Evolutionary conservation across 768 basidiomycete species (phyloP).

Genomic region (Sporobolomyces roseus): DNA sequence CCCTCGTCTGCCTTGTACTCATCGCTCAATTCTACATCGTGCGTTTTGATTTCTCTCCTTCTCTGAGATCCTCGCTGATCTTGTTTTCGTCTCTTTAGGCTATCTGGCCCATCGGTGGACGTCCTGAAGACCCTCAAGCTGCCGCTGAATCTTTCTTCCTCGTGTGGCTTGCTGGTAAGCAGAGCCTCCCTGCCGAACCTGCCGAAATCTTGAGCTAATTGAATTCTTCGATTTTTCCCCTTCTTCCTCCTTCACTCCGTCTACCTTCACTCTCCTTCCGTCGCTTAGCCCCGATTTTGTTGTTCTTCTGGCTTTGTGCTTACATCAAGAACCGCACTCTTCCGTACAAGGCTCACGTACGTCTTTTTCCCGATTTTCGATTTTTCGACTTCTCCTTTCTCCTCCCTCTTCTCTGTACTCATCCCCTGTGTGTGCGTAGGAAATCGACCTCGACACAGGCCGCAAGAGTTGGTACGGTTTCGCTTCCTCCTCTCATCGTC

Average conservation of each 20-base stretch:
- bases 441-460: conserved; percentile 45
- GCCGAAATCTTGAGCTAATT: neutral
- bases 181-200: too few relatives aligned
- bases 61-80: neutral
- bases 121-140: neutral
- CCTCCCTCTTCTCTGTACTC: too few relatives aligned
- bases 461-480: too few relatives aligned
- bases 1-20: conserved; percentile 41
- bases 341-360: conserved; percentile 34
- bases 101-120: conserved; percentile 36
- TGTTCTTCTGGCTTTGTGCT: conserved; percentile 41
- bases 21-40: conserved; percentile 45
- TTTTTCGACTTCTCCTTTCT: too few relatives aligned
- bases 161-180: conserved; percentile 19
- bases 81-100: neutral
- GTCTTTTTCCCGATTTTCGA: too few relatives aligned
- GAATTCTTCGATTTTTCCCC: neutral
- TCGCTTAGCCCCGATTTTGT: conserved; percentile 38
- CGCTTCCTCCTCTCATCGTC: too few relatives aligned
- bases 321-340: conserved; percentile 40
- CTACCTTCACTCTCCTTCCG: neutral
- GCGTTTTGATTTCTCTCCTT: neutral
- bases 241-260: neutral
- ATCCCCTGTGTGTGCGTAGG: too few relatives aligned
- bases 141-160: conserved; percentile 38